These are phyloP conservation scores for Strobilomyces confusus DNA, from an alignment of 768 basidiomycete species.

Conservation along the genomic window DNA sequence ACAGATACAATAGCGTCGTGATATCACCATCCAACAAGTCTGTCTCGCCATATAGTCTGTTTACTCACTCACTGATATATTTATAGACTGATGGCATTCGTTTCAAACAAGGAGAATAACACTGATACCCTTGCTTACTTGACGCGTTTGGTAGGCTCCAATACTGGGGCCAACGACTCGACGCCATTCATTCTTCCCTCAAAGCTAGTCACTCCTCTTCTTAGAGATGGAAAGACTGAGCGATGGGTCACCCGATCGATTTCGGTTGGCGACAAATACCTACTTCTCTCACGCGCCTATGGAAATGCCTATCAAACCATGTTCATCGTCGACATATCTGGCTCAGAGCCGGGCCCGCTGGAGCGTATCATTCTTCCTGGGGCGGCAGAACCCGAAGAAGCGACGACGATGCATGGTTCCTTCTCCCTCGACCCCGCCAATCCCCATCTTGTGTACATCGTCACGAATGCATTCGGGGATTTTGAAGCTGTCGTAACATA, in stretches of 20 bases:
- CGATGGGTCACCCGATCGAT: conserved; percentile 31
- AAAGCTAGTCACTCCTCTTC: conserved; percentile 31
- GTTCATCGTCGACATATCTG: conserved; percentile 35
- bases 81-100: conserved; percentile 35
- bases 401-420: conserved; percentile 16
- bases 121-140: conserved; percentile 37
- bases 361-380: conserved; percentile 34
- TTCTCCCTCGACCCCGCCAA: conserved; percentile 33
- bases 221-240: conserved; percentile 30
- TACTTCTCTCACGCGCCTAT: conserved; percentile 30
- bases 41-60: background rate
- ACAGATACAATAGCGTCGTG: conserved; percentile 27
- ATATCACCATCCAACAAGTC: conserved; percentile 38
- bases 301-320: conserved; percentile 28
- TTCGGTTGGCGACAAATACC: conserved; percentile 37
- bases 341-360: conserved; percentile 18
- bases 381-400: conserved; percentile 29
- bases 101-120: conserved; percentile 40
- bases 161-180: conserved; percentile 27
- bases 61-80: conserved; percentile 3
- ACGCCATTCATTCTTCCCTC: conserved; percentile 32
- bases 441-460: conserved; percentile 32
- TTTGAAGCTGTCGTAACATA: conserved; percentile 36
- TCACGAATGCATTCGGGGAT: conserved; percentile 38
- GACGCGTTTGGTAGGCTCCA: conserved; percentile 29